phyloP scores from a whole-genome alignment of 805 yeast species.

The Barnettozyma salicaria region DNA sequence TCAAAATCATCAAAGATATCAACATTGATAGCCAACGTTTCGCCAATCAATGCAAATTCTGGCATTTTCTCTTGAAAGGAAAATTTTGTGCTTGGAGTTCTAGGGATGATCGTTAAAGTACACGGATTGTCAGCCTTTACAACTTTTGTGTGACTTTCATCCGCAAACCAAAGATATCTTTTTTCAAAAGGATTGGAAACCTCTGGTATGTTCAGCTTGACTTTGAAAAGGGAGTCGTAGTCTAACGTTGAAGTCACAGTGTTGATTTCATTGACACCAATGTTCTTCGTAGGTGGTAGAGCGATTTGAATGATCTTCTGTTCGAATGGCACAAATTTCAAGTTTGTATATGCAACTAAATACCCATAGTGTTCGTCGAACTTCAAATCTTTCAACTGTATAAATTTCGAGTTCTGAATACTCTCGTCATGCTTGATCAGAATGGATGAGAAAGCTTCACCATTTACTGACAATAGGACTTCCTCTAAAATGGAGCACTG shows the following conservation, averaged over 20 bases:
- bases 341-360: conserved; percentile 11
- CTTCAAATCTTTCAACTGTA: not conserved
- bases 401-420: not conserved
- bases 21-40: conserved; percentile 24
- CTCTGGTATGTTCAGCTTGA: conserved; percentile 20
- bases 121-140: conserved; percentile 19
- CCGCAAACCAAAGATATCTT: conserved; percentile 15
- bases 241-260: conserved; percentile 14
- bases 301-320: conserved; percentile 15
- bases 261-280: conserved; percentile 15
- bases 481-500: conserved; percentile 9
- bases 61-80: conserved; percentile 22
- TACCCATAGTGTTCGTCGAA: conserved; percentile 8
- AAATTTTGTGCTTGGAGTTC: conserved; percentile 32
- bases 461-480: conserved; percentile 11
- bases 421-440: conserved; percentile 13
- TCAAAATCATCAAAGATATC: conserved; percentile 28
- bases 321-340: conserved; percentile 14
- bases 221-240: conserved; percentile 15
- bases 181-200: conserved; percentile 10
- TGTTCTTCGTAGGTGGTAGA: conserved; percentile 16
- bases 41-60: conserved; percentile 28
- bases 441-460: conserved; percentile 15
- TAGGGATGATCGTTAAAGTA: conserved; percentile 31
- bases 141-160: conserved; percentile 7